Evolutionary conservation across 306 rosid species (phyloP).

Genomic region (Castanea sativa): DNA sequence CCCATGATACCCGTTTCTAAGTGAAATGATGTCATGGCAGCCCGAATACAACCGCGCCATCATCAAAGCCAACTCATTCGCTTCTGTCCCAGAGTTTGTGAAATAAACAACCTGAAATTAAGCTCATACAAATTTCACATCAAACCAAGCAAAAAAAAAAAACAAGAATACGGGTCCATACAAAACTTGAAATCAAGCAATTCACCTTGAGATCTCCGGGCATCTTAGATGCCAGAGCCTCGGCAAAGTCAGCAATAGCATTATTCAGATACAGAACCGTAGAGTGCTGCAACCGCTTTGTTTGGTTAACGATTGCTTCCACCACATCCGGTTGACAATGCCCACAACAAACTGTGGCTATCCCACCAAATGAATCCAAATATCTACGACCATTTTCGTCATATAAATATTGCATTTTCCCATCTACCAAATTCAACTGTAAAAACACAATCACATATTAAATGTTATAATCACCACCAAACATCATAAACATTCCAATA

Average conservation of each 20-base stretch:
- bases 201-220: slow-evolving; percentile 44
- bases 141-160: neutral
- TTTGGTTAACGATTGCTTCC: slow-evolving; percentile 38
- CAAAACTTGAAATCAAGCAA: neutral
- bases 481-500: neutral
- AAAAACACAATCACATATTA: neutral
- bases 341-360: slow-evolving; percentile 50
- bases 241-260: slow-evolving; percentile 42
- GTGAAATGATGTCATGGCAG: slow-evolving; percentile 42
- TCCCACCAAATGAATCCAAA: slow-evolving; percentile 47
- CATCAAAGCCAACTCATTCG: slow-evolving; percentile 48
- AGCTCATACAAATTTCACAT: neutral
- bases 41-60: slow-evolving; percentile 42
- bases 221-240: slow-evolving; percentile 40
- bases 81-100: slow-evolving; percentile 56
- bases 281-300: slow-evolving; percentile 44
- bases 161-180: neutral
- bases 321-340: slow-evolving; percentile 51
- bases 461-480: neutral
- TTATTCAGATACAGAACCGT: slow-evolving; percentile 40
- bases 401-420: slow-evolving; percentile 48
- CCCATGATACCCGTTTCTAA: slow-evolving; percentile 53
- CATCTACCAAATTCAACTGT: slow-evolving; percentile 52
- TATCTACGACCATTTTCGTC: slow-evolving; percentile 47
- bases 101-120: slow-evolving; percentile 38